Conservation (phyloP, 2,329 filamentous ascomycete genomes). For the Alternaria brassicae region DNA sequence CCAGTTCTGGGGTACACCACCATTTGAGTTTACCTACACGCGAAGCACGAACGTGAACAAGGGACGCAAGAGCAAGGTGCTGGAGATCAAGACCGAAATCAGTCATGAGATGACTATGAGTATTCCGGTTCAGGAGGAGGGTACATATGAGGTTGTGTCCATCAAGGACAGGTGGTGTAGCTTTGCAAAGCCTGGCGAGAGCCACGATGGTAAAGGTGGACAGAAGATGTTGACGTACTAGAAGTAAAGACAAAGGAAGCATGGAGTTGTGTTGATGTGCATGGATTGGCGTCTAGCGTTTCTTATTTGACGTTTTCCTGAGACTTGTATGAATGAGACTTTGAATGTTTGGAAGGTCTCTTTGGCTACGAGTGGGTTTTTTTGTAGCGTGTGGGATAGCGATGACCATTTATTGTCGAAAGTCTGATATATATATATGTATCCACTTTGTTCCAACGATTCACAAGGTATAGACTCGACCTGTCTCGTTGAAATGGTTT, state of each 20-base stretch:
- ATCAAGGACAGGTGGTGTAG: constrained; percentile 94
- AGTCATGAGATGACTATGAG: constrained; percentile 82
- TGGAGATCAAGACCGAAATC: constrained; percentile 90
- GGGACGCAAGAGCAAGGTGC: constrained; percentile 66
- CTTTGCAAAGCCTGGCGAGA: constrained; percentile 74
- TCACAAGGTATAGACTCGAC: not conserved
- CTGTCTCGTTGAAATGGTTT: not conserved
- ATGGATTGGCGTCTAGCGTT: constrained; percentile 7
- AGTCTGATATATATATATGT: not conserved
- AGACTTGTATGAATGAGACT: not conserved
- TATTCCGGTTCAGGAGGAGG: constrained; percentile 87
- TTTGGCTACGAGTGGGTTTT: not conserved
- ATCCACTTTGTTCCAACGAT: not conserved
- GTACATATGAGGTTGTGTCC: constrained; percentile 94
- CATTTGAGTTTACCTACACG: constrained; percentile 98
- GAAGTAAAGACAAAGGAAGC: not conserved
- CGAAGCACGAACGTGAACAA: constrained; percentile 82
- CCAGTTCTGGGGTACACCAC: constrained; percentile 92
- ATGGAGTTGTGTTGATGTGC: not conserved
- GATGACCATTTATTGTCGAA: not conserved
- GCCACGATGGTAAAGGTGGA: constrained; percentile 40
- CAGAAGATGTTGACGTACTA: constrained; percentile 52
- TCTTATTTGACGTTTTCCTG: not conserved
- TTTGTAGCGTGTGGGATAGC: not conserved
- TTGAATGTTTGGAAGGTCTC: not conserved